phyloP scores from a whole-genome alignment of 1,284 basidiomycete genomes.

The Ceratobasidium sp. region DNA sequence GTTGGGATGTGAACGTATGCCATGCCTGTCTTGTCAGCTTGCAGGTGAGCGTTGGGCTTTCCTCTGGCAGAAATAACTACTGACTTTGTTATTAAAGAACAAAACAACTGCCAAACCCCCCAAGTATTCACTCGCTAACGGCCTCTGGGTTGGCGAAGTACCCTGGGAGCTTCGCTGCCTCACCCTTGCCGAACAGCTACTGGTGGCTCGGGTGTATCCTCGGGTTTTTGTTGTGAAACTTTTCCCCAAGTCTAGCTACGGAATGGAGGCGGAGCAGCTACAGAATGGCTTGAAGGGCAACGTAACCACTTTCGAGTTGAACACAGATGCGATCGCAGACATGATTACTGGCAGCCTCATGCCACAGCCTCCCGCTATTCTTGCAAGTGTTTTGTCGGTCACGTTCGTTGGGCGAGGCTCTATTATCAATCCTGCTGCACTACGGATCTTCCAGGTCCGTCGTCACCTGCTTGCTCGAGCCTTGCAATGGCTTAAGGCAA shows the following conservation, averaged over 20 bases:
- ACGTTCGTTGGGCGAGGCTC: conserved; percentile 57
- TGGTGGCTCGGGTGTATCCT: conserved; percentile 54
- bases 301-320: conserved; percentile 56
- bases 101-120: conserved; percentile 46
- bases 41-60: background rate
- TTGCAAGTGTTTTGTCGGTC: conserved; percentile 56
- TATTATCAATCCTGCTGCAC: conserved; percentile 53
- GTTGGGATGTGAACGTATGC: background rate
- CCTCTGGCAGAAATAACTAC: background rate
- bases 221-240: conserved; percentile 57
- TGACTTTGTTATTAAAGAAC: background rate
- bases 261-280: conserved; percentile 43
- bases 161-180: conserved; percentile 53
- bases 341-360: conserved; percentile 57
- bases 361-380: conserved; percentile 54
- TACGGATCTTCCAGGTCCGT: conserved; percentile 53
- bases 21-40: too few species aligned
- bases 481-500: conserved; percentile 33
- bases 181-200: conserved; percentile 54
- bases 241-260: conserved; percentile 52
- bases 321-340: conserved; percentile 51
- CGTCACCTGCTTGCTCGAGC: conserved; percentile 52
- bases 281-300: conserved; percentile 57
- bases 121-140: conserved; percentile 55
- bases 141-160: conserved; percentile 58